Base-by-base conservation (phyloP, 345 rosid genomes). In the Eucalyptus camaldulensis region DNA sequence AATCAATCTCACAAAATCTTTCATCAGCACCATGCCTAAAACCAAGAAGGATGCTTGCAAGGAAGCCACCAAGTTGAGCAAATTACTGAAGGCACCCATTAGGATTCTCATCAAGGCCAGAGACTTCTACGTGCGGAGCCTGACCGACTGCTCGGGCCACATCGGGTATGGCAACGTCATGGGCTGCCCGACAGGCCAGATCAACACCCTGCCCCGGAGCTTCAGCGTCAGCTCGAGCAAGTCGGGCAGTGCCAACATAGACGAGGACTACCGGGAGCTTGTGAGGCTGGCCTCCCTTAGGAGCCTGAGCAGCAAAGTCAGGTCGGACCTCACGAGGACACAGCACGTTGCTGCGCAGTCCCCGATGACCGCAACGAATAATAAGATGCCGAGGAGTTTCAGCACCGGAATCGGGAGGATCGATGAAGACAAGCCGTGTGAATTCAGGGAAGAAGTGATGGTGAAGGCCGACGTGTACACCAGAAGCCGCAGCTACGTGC, bases 361-460 rank as follows among this genome's bases (percentile, higher is more conserved):
- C 14, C 90, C 65, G 49, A 72, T 43, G 62, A 50, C 10, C 10
- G 67, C 51, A 25, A 69, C 40, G 85, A 33, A 87, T 53, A 86
- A 76, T 13, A 87, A 49, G 49, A 9, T 86, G 67, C 90, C 89
- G 5, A 92, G 95, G 88, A 94, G 93, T 89, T 62, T 25, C 7
- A 93, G 93, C 89, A 93, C 90, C 53, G 92, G 89, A 12, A 92
- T 96, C 67, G 98, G 96, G 90, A 93, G 94, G 91, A 97, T 97
- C 49, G 99, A 97, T 87, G 99, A 97, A 89, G 99, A 97, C 43
- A 89, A 90, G 87, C 85, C 93, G 25, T 94, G 94, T 86, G 94
- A 94, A 17, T 95, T 97, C 88, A 94, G 88, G 19, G 95, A 91
- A 37, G 93, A 93, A 67, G 87, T 58, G 44, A 87, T 60, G 80